Evolutionary conservation across 2,329 filamentous ascomycete genomes (phyloP).

Genomic region (Leptosphaerulina australis): DNA sequence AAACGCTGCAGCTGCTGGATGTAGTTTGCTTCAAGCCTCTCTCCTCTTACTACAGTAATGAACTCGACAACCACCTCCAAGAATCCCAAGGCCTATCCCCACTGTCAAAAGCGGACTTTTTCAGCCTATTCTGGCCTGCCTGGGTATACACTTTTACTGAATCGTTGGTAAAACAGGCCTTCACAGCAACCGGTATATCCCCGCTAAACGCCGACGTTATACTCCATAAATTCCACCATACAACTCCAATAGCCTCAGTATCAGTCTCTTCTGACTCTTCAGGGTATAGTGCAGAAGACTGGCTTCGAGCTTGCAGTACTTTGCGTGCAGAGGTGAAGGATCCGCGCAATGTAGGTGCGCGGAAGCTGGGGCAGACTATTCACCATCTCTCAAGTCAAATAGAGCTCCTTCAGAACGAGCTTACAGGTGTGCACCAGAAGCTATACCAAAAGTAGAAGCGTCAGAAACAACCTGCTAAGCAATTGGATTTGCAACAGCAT

Average conservation of each 20-base stretch:
- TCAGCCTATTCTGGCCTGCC: slow-evolving; percentile 3
- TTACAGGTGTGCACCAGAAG: not conserved
- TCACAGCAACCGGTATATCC: not conserved
- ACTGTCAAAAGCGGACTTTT: not conserved
- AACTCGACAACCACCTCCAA: not conserved
- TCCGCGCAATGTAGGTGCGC: not conserved
- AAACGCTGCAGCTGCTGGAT: slow-evolving; percentile 1
- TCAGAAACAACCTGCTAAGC: not conserved
- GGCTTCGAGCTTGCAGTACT: not conserved
- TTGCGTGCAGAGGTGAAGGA: not conserved
- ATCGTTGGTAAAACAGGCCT: not conserved
- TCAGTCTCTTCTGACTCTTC: not conserved
- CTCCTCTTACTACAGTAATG: not conserved
- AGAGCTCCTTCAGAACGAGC: not conserved
- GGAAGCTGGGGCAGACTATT: not conserved
- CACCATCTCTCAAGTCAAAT: not conserved
- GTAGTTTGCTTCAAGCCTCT: slow-evolving; percentile 5
- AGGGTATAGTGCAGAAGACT: not conserved
- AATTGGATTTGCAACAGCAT: not conserved
- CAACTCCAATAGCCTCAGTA: not conserved
- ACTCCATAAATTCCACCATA: not conserved
- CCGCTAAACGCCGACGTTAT: not conserved
- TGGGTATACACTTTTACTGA: not conserved
- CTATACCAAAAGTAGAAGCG: not conserved
- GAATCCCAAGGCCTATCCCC: not conserved